phyloP scores from a whole-genome alignment of 108 stramenopile species.

The Mediolabrus comicus region DNA sequence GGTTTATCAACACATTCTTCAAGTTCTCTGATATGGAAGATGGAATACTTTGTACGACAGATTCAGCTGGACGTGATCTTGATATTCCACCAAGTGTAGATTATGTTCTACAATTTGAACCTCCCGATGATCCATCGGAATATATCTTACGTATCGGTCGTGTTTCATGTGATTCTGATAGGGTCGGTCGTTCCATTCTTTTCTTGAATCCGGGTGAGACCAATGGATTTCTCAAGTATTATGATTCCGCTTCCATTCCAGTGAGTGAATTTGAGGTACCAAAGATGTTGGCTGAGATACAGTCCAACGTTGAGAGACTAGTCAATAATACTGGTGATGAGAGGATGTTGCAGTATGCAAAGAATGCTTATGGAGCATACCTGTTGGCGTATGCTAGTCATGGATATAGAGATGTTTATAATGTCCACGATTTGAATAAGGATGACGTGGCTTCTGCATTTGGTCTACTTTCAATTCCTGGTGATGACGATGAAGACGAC shows the following conservation, averaged over 20 bases:
- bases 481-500: background rate
- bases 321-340: slow-evolving; percentile 17
- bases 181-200: slow-evolving; percentile 11
- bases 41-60: slow-evolving; percentile 39
- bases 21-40: slow-evolving; percentile 34
- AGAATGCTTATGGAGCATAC: slow-evolving; percentile 35
- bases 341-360: slow-evolving; percentile 10
- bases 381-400: slow-evolving; percentile 40
- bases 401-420: slow-evolving; percentile 41
- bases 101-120: slow-evolving; percentile 42
- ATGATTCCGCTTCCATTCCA: slow-evolving; percentile 37
- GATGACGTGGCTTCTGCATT: slow-evolving; percentile 37
- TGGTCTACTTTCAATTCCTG: slow-evolving; percentile 10
- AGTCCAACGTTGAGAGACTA: slow-evolving; percentile 22
- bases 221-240: slow-evolving; percentile 43
- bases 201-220: slow-evolving; percentile 43
- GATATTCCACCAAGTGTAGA: slow-evolving; percentile 42
- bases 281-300: slow-evolving; percentile 27
- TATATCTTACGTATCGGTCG: slow-evolving; percentile 38
- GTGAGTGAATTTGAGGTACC: slow-evolving; percentile 42
- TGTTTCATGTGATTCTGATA: slow-evolving; percentile 1
- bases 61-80: slow-evolving; percentile 36
- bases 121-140: slow-evolving; percentile 45
- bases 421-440: slow-evolving; percentile 51
- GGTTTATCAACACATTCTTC: slow-evolving; percentile 39